Base-by-base conservation (phyloP, 495 filamentous ascomycete species). In the Geopyxis carbonaria region DNA sequence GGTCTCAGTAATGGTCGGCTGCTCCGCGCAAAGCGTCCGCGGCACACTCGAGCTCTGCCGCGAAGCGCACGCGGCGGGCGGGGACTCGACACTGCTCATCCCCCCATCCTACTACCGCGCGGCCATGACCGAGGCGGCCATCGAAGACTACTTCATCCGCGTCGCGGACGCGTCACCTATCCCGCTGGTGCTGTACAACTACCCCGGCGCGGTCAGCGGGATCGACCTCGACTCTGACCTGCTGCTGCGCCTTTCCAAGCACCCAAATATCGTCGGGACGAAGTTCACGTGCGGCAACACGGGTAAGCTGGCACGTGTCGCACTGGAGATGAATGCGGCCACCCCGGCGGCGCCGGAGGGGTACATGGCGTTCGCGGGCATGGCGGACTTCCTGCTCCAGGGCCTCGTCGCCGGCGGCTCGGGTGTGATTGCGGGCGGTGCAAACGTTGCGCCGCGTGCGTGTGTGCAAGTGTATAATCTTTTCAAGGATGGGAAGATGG, bases 251-350 rank as follows among this genome's bases (percentile, higher is more conserved):
- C 71, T 92, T 29, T 80, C 78, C 15, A 60, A 76, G 45, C 81
- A 91, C 55, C 75, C 77, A 34, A 91, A 92, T 57, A 76, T 92
- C 50, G 63, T 81, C 42, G 81, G 83, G 35, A 85, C 81, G 32
- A 91, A 91, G 57, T 92, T 92, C 67, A 91, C 83, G 15, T 87
- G 83, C 51, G 83, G 79, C 31, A 86, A 80, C 60, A 89, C 81
- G 0, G 83, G 83, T 32, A 92, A 91, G 61, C 64, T 92, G 42
- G 83, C 82, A 6, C 73, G 83, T 23, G 82, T 92, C 6, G 81
- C 83, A n/a, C 50, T 64, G 4, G 81, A 75, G 13, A 73, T 78
- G 16, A 64, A 83, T 47, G 80, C 81, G n/a, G 68, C 75, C 47
- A 78, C 73, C 0, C 72, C 76, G 1, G 71, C 64, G 45, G 61